Evolutionary conservation across 1,139 yeast species (phyloP).

Genomic region (Lodderomyces beijingensis): DNA sequence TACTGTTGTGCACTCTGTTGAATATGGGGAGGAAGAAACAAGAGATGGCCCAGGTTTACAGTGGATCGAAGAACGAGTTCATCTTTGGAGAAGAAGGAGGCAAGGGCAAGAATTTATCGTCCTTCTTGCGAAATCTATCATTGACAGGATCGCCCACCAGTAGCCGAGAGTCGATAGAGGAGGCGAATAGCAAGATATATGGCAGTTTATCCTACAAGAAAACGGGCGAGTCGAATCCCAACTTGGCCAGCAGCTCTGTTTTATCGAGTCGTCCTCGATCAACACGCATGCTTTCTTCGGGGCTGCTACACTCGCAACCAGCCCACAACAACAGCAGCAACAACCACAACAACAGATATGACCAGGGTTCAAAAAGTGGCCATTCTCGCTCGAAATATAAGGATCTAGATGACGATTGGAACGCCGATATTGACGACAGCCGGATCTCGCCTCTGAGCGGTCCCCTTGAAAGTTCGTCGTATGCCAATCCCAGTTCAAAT

Average conservation of each 20-base stretch:
- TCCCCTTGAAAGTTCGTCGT: constrained; percentile 26
- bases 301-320: not conserved
- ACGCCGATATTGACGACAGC: constrained; percentile 65
- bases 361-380: constrained; percentile 5
- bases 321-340: too few relatives aligned
- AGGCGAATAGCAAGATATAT: constrained; percentile 37
- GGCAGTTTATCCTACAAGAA: constrained; percentile 33
- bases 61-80: constrained; percentile 49
- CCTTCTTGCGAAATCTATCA: constrained; percentile 53
- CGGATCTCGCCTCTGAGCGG: constrained; percentile 13
- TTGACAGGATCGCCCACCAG: constrained; percentile 31
- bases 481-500: constrained; percentile 33
- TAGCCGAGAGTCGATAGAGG: constrained; percentile 15
- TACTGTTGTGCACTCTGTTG: too few relatives aligned
- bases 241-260: not conserved
- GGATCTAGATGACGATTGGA: constrained; percentile 90
- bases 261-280: not conserved
- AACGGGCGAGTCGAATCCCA: not conserved
- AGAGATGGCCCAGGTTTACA: constrained; percentile 61
- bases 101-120: constrained; percentile 56
- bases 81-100: constrained; percentile 69
- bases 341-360: not conserved
- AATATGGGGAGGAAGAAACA: constrained; percentile 47
- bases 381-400: constrained; percentile 25
- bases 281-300: not conserved